phyloP scores from a whole-genome alignment of 495 filamentous ascomycete genomes.

The Clohesyomyces aquaticus region DNA sequence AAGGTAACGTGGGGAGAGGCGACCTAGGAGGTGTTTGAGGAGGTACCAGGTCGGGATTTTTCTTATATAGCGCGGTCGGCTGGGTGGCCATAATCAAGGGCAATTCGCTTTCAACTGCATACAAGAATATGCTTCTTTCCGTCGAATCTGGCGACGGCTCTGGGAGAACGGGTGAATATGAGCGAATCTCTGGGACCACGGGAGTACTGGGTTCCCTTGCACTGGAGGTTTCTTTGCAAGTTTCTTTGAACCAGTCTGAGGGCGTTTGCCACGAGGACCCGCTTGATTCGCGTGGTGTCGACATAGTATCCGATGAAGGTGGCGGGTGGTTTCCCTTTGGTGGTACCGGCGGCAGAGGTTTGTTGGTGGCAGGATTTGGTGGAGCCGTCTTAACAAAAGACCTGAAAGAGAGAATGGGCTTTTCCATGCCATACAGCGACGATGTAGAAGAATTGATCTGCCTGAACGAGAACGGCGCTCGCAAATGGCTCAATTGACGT shows the following conservation, averaged over 20 bases:
- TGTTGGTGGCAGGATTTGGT: slow-evolving; percentile 1
- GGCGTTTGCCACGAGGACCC: slow-evolving; percentile 28
- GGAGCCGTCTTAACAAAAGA: slow-evolving; percentile 36
- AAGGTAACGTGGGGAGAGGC: slow-evolving; percentile 17
- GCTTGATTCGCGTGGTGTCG: slow-evolving; percentile 7
- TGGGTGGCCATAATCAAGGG: not conserved
- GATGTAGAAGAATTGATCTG: slow-evolving; percentile 28
- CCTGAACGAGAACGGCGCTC: slow-evolving; percentile 24
- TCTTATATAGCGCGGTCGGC: slow-evolving; percentile 21
- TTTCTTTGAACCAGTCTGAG: slow-evolving; percentile 27
- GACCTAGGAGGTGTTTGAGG: slow-evolving; percentile 28
- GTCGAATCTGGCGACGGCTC: slow-evolving; percentile 22
- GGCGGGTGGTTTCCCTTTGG: slow-evolving; percentile 6
- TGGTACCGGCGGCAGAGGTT: not conserved
- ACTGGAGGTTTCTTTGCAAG: not conserved
- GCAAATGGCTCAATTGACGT: slow-evolving; percentile 15
- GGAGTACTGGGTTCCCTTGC: too few relatives aligned
- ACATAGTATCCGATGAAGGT: slow-evolving; percentile 1
- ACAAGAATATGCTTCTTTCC: slow-evolving; percentile 23
- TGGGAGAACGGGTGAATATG: slow-evolving; percentile 35
- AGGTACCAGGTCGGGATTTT: slow-evolving; percentile 14
- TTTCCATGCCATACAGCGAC: slow-evolving; percentile 40
- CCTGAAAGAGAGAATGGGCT: slow-evolving; percentile 38
- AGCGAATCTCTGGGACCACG: slow-evolving; percentile 2
- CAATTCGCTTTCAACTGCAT: not conserved